Evolutionary conservation across 1,284 basidiomycete genomes (phyloP).

Genomic region (Pterula multifida): DNA sequence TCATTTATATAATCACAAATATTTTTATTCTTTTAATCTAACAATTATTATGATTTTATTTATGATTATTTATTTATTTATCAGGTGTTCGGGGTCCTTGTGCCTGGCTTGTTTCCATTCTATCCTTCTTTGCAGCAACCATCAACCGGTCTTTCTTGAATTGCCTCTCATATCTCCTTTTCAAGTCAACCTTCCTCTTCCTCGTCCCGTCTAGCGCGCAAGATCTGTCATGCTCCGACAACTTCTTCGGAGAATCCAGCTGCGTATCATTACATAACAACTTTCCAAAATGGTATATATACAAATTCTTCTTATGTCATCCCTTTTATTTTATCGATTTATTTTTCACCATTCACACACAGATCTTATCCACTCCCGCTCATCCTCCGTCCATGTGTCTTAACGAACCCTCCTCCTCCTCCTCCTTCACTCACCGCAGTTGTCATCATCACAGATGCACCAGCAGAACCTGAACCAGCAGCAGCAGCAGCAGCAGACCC

Average conservation of each 20-base stretch:
- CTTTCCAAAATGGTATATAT: not conserved
- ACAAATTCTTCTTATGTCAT: not conserved
- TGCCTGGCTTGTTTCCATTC: not conserved
- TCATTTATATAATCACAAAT: not conserved
- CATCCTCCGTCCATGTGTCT: not conserved
- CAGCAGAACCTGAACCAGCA: not conserved
- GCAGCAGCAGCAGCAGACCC: not conserved
- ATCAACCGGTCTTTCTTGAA: not conserved
- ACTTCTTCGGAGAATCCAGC: not conserved
- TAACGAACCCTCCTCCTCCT: not conserved
- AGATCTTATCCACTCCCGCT: not conserved
- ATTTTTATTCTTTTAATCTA: too few relatives aligned
- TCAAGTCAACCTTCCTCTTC: not conserved
- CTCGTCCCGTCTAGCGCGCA: not conserved
- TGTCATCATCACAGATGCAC: not conserved
- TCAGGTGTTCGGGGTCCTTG: not conserved
- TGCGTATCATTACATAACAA: not conserved
- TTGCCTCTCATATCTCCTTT: not conserved
- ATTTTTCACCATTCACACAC: too few relatives aligned
- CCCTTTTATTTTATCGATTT: not conserved
- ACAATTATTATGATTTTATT: not conserved
- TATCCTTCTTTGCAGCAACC: not conserved
- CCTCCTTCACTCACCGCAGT: conserved; percentile 8
- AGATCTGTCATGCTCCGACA: not conserved
- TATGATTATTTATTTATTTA: not conserved